These are phyloP conservation scores for Aegilops longissima DNA, from an alignment of 176 grass and related monocot species.

Conservation along the genomic window DNA sequence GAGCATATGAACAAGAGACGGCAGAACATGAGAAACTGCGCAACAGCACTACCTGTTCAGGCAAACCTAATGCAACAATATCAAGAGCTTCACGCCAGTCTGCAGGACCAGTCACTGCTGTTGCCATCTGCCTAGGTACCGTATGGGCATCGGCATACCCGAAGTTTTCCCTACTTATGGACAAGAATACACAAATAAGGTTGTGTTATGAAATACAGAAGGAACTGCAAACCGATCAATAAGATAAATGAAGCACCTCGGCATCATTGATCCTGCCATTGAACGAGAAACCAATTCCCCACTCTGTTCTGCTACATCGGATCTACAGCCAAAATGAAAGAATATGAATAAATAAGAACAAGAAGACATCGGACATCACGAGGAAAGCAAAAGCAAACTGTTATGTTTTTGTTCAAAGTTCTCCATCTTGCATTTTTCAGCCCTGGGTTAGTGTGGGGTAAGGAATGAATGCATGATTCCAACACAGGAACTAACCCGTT, in stretches of 20 bases:
- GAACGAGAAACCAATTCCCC: conserved; percentile 68
- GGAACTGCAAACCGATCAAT: background rate
- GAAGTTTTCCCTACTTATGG: conserved; percentile 65
- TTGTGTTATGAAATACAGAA: conserved; percentile 5
- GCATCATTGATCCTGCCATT: conserved; percentile 58
- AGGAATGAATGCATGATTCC: background rate
- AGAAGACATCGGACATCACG: background rate
- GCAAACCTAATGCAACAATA: conserved; percentile 76
- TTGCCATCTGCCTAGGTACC: conserved; percentile 57
- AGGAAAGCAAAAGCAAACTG: background rate
- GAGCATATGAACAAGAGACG: background rate
- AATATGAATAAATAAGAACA: conserved; percentile 15
- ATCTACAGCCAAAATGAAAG: conserved; percentile 44
- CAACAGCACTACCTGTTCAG: conserved; percentile 72
- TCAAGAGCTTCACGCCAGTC: conserved; percentile 99
- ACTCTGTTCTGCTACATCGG: conserved; percentile 79
- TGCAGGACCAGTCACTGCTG: conserved; percentile 58
- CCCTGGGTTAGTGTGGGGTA: background rate
- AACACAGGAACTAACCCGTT: conserved; percentile 64
- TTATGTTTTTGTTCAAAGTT: conserved; percentile 1
- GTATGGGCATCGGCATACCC: conserved; percentile 65
- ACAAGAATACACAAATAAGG: conserved; percentile 10
- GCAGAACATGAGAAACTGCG: conserved; percentile 14
- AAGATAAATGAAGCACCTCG: conserved; percentile 54
- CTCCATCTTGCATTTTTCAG: background rate